Base-by-base conservation (phyloP, 345 rosid species). In the Crucihimalaya himalaica region DNA sequence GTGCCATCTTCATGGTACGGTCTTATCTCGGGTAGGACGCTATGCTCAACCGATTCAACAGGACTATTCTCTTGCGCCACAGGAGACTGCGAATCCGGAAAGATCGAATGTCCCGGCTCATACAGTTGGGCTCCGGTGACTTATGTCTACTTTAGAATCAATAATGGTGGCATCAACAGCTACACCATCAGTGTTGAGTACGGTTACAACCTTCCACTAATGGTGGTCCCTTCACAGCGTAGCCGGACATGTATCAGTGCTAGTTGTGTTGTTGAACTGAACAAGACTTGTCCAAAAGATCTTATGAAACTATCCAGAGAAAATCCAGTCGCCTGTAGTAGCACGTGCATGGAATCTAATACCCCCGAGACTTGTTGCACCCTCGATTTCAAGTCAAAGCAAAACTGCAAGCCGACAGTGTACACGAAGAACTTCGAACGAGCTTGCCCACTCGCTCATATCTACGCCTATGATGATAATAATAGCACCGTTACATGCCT, bases 1-100 rank as follows among this genome's bases (percentile, higher is more conserved):
- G 72, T 72, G 2, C 77, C 71, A 31, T 73, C 78, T 11, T 65
- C 78, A 56, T 73, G 78, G 78, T 34, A 13, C 23, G 78, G 78
- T 73, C 29, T 73, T 23, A 66, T 73, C 58, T 74, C 71, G 1
- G 78, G 14, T 15, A 35, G 78, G 18, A 74, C 78, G 5, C 66
- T 47, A 1, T 74, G 78, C 34, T 66, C 78, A 16, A 74, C 1
- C 23, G 66, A 46, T 63, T 34, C 77, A 12, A n/a, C 51, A 13
- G 59, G 78, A 9, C 35, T 5, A 31, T 66, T 74, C 58, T 35
- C 66, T 0, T 74, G 72, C 42, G 42, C n/a, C 15, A 74, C 72
- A 0, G 72, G 78, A 74, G 78, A 74, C 9, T 74, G 72, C 34
- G 14, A 57, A 28, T 74, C 72, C 8, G 57, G 48, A 1, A 46